Percentiles rank a stretch among this genome's conserved stretches.
Evolutionary conservation across 1,139 yeast genomes (phyloP).

Genomic region (Nakaseomyces glabratus): DNA sequence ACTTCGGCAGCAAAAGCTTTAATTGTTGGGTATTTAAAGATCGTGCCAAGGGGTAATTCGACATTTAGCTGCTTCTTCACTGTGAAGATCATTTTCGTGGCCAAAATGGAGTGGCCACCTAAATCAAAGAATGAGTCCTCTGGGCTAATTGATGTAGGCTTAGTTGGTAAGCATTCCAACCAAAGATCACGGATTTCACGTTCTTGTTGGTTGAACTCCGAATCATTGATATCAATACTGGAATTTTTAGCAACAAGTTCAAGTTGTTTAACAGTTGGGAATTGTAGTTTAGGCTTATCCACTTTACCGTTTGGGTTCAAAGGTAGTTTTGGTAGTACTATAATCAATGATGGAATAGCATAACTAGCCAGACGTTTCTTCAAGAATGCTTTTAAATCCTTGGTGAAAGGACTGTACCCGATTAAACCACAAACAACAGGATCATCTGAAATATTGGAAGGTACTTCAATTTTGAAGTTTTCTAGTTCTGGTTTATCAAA

Average conservation of each 20-base stretch:
- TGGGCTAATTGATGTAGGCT: slow-evolving; percentile 67
- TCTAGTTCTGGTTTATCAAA: slow-evolving; percentile 37
- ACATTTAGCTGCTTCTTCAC: slow-evolving; percentile 68
- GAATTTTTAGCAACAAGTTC: slow-evolving; percentile 34
- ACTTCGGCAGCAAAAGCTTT: slow-evolving; percentile 69
- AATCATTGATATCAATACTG: slow-evolving; percentile 37
- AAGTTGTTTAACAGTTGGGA: slow-evolving; percentile 84
- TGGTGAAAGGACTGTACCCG: slow-evolving; percentile 64
- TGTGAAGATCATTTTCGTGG: slow-evolving; percentile 93
- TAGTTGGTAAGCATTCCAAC: slow-evolving; percentile 75
- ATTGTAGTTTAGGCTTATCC: slow-evolving; percentile 93
- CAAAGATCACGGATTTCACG: slow-evolving; percentile 67
- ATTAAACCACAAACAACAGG: slow-evolving; percentile 75
- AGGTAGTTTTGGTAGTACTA: slow-evolving; percentile 79
- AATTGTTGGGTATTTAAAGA: slow-evolving; percentile 83
- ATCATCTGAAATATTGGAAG: slow-evolving; percentile 37
- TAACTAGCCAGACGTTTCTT: slow-evolving; percentile 86
- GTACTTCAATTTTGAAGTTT: slow-evolving; percentile 32
- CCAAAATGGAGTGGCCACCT: slow-evolving; percentile 96
- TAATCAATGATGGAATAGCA: slow-evolving; percentile 86
- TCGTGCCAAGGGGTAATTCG: slow-evolving; percentile 81
- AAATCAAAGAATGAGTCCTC: slow-evolving; percentile 90
- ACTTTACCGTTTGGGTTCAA: slow-evolving; percentile 97
- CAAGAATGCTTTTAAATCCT: slow-evolving; percentile 70
- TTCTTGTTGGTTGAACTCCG: slow-evolving; percentile 56